Conservation (phyloP, 169 alveolate species). For the Plasmodium gaboni region DNA sequence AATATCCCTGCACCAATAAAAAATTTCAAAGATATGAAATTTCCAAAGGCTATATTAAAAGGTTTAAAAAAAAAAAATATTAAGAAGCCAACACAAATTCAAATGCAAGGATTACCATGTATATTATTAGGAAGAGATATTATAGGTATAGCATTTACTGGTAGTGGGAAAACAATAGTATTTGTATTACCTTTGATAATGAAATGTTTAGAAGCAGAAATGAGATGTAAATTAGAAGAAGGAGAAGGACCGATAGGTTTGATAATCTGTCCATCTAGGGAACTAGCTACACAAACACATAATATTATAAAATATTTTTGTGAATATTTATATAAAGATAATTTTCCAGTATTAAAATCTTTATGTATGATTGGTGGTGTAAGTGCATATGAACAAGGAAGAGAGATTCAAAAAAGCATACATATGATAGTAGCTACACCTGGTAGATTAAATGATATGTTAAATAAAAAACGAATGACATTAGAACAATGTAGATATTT, state of each 20-base stretch:
- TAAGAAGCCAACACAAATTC: constrained; percentile 93
- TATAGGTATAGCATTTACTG: constrained; percentile 95
- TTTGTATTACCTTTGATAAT: constrained; percentile 93
- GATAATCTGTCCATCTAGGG: constrained; percentile 95
- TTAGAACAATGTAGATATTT: constrained; percentile 92
- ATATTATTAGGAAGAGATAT: constrained; percentile 92
- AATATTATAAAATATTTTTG: constrained; percentile 87
- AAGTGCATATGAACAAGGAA: constrained; percentile 83
- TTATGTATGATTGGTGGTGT: constrained; percentile 90
- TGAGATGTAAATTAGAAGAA: constrained; percentile 81
- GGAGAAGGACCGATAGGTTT: constrained; percentile 95
- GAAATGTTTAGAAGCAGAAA: constrained; percentile 91
- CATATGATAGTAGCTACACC: constrained; percentile 98
- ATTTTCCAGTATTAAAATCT: constrained; percentile 82
- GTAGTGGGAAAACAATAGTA: constrained; percentile 95
- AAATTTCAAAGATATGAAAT: constrained; percentile 92
- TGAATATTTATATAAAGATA: constrained; percentile 78
- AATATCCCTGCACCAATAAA: constrained; percentile 95
- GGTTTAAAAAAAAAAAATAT: constrained; percentile 90
- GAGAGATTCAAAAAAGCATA: constrained; percentile 88
- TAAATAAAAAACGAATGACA: constrained; percentile 90
- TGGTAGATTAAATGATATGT: constrained; percentile 96
- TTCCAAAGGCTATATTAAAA: constrained; percentile 91
- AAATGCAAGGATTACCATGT: constrained; percentile 94
- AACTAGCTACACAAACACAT: constrained; percentile 94